Percentiles rank a stretch among this genome's conserved stretches.
Evolutionary conservation across 2,329 filamentous ascomycete species (phyloP).

Genomic region (Botryosphaeria dothidea): DNA sequence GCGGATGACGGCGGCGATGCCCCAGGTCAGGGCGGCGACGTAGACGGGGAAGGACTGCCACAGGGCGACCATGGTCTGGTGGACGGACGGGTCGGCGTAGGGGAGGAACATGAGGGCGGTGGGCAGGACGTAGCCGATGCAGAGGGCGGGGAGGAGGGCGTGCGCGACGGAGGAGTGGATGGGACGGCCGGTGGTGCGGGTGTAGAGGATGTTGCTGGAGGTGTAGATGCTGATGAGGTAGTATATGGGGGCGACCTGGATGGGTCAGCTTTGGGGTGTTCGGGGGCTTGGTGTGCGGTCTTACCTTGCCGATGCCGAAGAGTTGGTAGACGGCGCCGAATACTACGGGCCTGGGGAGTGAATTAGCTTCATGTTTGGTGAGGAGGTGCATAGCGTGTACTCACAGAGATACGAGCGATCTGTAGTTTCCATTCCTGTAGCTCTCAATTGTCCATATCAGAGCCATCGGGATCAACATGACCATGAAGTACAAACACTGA

Average conservation of each 20-base stretch:
- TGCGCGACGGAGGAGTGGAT: conserved; percentile 24
- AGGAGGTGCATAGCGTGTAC: neutral
- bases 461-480: neutral
- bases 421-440: conserved; percentile 3
- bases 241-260: conserved; percentile 27
- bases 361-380: neutral
- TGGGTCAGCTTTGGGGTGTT: neutral
- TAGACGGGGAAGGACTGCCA: conserved; percentile 23
- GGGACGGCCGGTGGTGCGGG: conserved; percentile 18
- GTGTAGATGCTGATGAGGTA: conserved; percentile 25
- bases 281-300: neutral
- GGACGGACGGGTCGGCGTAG: conserved; percentile 20
- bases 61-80: conserved; percentile 25
- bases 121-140: conserved; percentile 29
- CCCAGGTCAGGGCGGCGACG: neutral
- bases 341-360: neutral
- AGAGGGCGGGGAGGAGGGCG: conserved; percentile 26
- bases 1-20: neutral
- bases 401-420: conserved; percentile 17
- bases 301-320: conserved; percentile 11
- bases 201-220: conserved; percentile 21
- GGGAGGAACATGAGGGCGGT: conserved; percentile 29
- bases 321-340: conserved; percentile 7
- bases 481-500: conserved; percentile 17
- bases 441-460: conserved; percentile 20